Base-by-base conservation (phyloP, 2,329 filamentous ascomycete genomes). In the Colletotrichum horii region DNA sequence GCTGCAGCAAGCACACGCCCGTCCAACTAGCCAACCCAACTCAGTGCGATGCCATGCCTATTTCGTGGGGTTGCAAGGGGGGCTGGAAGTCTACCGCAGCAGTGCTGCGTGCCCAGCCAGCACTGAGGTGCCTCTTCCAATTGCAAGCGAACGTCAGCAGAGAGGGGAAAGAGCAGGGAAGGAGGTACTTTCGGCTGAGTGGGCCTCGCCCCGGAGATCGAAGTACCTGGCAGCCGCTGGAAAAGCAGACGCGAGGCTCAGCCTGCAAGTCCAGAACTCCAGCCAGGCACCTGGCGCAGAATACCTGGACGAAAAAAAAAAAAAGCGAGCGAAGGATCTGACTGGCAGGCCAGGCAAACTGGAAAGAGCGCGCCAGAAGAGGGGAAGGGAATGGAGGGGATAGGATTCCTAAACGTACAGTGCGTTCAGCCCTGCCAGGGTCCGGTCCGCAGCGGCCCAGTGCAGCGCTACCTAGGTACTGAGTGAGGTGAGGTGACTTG, bases 391-490 rank as follows among this genome's bases (percentile, higher is more conserved):
- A 24, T 22, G 48, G 30, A 60, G 14, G 70, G 26, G 32, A 48
- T 28, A 56, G 66, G 66, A 32, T 68, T 67, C 30, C 32, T 55
- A 43, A 19, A 28, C 22, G 61, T 67, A 58, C 61, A 66, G 62
- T 69, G 70, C 70, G 66, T 71, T 76, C 74, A 76, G 74, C 74
- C 74, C 71, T 76, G 74, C 74, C 65, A 76, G 74, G 74, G 74
- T 76, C 70, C 69, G 73, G 62, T 72, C 70, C 64, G 70, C 64
- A 69, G 70, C 48, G 48, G 61, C 22, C 73, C 48, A 74, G 43
- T 52, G 43, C 43, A 52, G 64, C 55, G 24, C 22, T 58, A 48
- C 52, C 36, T 24, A 26, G 22, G 58, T 26, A 24, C 32, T 16
- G 43, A 22, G 64, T 48, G 34, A 65, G 34, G 38, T 48, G 43